A percentile compares a stretch with the other conserved stretches of the same genome.
Conservation (phyloP, 352 stramenopile species). For the Phytopythium sindhum region DNA sequence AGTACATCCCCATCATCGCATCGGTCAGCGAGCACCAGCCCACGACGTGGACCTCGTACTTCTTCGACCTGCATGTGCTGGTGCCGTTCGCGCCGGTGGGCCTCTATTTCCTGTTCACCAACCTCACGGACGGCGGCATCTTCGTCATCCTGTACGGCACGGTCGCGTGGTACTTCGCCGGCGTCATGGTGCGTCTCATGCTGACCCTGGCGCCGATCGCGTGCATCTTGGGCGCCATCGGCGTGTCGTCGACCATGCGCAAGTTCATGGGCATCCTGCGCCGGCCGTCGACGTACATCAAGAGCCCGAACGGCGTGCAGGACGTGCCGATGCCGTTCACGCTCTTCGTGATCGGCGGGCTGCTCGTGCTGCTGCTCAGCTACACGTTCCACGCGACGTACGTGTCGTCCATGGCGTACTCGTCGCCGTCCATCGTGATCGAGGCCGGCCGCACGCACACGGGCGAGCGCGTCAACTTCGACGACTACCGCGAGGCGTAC, state of each 20-base stretch:
- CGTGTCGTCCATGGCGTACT: slow-evolving; percentile 90
- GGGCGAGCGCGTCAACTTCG: slow-evolving; percentile 87
- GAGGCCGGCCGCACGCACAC: slow-evolving; percentile 67
- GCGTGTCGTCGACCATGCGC: slow-evolving; percentile 73
- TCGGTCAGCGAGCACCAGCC: slow-evolving; percentile 93
- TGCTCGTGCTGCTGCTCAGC: slow-evolving; percentile 77
- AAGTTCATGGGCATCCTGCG: slow-evolving; percentile 77
- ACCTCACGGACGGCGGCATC: slow-evolving; percentile 86
- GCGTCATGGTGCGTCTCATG: slow-evolving; percentile 93
- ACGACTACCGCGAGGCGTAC: slow-evolving; percentile 98
- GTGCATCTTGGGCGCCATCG: slow-evolving; percentile 88
- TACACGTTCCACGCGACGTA: slow-evolving; percentile 89
- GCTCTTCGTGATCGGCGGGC: slow-evolving; percentile 50
- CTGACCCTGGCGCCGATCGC: slow-evolving; percentile 89
- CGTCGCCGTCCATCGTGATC: slow-evolving; percentile 91
- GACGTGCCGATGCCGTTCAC: slow-evolving; percentile 57
- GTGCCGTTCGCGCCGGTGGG: slow-evolving; percentile 90
- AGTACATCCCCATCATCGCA: slow-evolving; percentile 95
- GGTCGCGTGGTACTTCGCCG: slow-evolving; percentile 91
- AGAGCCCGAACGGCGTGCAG: slow-evolving; percentile 52
- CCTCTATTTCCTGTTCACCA: slow-evolving; percentile 88
- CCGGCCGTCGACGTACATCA: slow-evolving; percentile 48
- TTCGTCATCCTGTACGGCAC: slow-evolving; percentile 94
- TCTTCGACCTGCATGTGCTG: slow-evolving; percentile 91
- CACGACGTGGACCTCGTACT: slow-evolving; percentile 93